A percentile compares a stretch with the other conserved stretches of the same genome.
phyloP scores from a whole-genome alignment of 352 stramenopile genomes.

The Thalassiosira mediterranea region DNA sequence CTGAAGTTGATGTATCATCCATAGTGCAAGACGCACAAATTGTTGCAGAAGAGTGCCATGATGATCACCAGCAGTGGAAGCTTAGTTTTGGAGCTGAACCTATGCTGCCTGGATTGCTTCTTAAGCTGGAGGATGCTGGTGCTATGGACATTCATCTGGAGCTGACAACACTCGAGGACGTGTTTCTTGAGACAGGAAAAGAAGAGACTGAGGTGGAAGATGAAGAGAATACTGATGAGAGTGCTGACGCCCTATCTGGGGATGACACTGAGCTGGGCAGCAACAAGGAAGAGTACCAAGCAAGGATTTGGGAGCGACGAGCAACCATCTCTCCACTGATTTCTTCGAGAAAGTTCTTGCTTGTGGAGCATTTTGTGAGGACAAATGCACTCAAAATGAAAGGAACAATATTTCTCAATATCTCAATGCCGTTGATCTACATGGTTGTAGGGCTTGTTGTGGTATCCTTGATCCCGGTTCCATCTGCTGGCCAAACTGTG shows the following conservation, averaged over 20 bases:
- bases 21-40: constrained; percentile 20
- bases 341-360: constrained; percentile 23
- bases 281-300: constrained; percentile 6
- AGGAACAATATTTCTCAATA: constrained; percentile 40
- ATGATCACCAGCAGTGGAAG: constrained; percentile 33
- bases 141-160: constrained; percentile 27
- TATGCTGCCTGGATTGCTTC: constrained; percentile 14
- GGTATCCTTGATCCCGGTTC: constrained; percentile 1
- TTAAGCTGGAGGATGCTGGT: constrained; percentile 1
- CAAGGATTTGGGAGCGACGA: constrained; percentile 32
- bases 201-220: constrained; percentile 24
- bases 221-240: constrained; percentile 18
- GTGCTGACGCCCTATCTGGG: no score
- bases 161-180: constrained; percentile 43
- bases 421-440: constrained; percentile 41
- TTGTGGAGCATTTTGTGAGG: constrained; percentile 39
- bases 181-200: constrained; percentile 44
- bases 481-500: constrained; percentile 1
- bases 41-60: constrained; percentile 1
- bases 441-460: constrained; percentile 32
- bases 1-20: constrained; percentile 6
- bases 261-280: constrained; percentile 5
- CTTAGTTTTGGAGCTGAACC: constrained; percentile 29
- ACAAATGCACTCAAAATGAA: constrained; percentile 48
- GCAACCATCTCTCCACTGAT: constrained; percentile 6